A percentile compares a stretch with the other conserved stretches of the same genome.
These are phyloP conservation scores for Tetracladium setigerum DNA, from an alignment of 495 filamentous ascomycete species.

Conservation along the genomic window DNA sequence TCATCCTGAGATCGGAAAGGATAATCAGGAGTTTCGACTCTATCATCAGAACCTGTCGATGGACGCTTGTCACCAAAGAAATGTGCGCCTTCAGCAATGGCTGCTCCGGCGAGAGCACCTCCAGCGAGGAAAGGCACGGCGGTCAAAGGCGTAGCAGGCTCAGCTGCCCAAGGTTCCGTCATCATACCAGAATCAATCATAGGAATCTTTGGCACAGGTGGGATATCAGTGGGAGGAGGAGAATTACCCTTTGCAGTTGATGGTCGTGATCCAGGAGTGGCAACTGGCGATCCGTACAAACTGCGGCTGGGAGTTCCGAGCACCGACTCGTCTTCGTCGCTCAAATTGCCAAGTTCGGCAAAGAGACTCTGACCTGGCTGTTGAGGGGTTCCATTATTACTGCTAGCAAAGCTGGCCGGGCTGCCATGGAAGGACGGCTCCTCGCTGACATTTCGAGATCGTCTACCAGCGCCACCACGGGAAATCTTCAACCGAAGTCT, in stretches of 20 bases:
- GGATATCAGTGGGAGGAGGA: conserved; percentile 41
- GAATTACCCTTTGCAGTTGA: conserved; percentile 34
- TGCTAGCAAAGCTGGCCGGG: conserved; percentile 48
- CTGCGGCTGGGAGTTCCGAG: conserved; percentile 29
- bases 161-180: conserved; percentile 62
- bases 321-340: conserved; percentile 40
- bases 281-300: conserved; percentile 31
- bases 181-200: conserved; percentile 84
- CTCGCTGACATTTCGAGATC: conserved; percentile 59
- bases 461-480: conserved; percentile 48
- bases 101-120: conserved; percentile 9
- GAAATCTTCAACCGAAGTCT: conserved; percentile 63
- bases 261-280: conserved; percentile 30
- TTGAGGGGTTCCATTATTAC: conserved; percentile 40
- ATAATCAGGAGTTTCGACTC: conserved; percentile 15
- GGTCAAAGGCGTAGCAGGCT: conserved; percentile 9
- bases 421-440: conserved; percentile 43
- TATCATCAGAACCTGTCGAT: conserved; percentile 3
- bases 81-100: conserved; percentile 4
- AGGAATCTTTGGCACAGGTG: conserved; percentile 33
- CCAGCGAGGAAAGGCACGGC: conserved; percentile 11
- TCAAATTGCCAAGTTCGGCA: conserved; percentile 77
- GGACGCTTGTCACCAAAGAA: conserved; percentile 1
- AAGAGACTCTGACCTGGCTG: conserved; percentile 73
- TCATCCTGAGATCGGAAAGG: conserved; percentile 21